phyloP scores from a whole-genome alignment of 306 rosid species.

The Alnus rubra region DNA sequence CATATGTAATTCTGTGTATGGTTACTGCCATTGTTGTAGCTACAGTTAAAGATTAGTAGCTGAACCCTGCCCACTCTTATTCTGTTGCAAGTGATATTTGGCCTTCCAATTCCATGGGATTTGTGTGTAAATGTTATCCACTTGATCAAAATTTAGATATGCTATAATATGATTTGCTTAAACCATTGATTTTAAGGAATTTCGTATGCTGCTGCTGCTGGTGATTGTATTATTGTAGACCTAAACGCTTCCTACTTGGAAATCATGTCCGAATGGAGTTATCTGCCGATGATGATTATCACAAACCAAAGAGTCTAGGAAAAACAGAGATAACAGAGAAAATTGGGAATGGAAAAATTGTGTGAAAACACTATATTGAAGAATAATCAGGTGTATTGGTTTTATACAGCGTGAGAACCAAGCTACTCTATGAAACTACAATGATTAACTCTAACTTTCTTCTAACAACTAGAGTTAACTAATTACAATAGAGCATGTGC shows the following conservation, averaged over 20 bases:
- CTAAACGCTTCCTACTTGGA: background rate
- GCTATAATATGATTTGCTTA: background rate
- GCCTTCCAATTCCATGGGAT: background rate
- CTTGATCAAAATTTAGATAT: background rate
- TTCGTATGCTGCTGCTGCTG: background rate
- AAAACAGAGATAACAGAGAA: too few relatives aligned
- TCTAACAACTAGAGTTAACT: too few relatives aligned
- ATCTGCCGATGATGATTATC: background rate
- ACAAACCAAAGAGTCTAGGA: too few relatives aligned
- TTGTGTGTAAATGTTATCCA: background rate
- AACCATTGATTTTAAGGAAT: background rate
- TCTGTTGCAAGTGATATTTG: background rate
- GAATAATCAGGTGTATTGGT: too few relatives aligned
- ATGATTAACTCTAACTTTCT: too few relatives aligned
- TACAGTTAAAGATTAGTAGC: background rate
- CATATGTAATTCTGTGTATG: background rate
- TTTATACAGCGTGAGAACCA: too few relatives aligned
- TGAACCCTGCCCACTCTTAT: background rate
- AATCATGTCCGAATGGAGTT: background rate
- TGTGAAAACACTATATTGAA: too few relatives aligned
- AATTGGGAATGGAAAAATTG: too few relatives aligned
- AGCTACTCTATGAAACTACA: too few relatives aligned
- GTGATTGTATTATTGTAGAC: background rate
- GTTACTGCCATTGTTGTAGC: background rate
- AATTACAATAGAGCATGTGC: too few relatives aligned